Evolutionary conservation across 1,284 basidiomycete species (phyloP), one percentile per base, ranked within the genome.

Genomic region (Ceratobasidium sp.): DNA sequence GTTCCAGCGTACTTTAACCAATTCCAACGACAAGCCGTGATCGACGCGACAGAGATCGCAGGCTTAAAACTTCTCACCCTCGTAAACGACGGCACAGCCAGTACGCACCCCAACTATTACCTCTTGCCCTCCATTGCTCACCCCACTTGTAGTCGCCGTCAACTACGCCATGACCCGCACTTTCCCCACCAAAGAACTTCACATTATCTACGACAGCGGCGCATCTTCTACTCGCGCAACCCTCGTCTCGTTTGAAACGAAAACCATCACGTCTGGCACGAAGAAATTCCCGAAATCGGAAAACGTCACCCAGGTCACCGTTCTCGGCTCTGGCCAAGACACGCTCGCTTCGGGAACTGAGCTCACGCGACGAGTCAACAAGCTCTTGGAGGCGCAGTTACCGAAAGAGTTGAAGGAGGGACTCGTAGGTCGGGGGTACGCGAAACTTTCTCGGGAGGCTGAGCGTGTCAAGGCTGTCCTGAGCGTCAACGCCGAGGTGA

Each of bases 141-240:
- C 5, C 6, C 39, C 24, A 4, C 22, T 74, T 63, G 58, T 34
- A 81, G 91, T 96, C 34, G 96, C 93, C 8, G 87, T 98, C 78
- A 98, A 98, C 85, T 99, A 95, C 80, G 97, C 96, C 48, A 98
- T 98, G 93, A 95, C 95, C 1, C 88, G 96, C 46, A 88, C 88
- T 0, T 99, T 99, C 85, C 84, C 90, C 0, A 79, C 84, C 8
- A 84, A 82, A 22, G 96, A 98, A 81, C 89, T 91, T 81, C 96
- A 99, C 81, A 83, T 99, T 78, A 92, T 99, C 77, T 98, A 94
- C 82, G 98, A 99, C 80, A 92, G 95, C 0, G 97, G 98, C 48
- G 93, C 96, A 1, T 91, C 93, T 2, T 88, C 93, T 0, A 92
- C 95, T 37, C 89, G 91, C 34, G 96, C 96, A 0, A 96, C 96